Percentiles rank a stretch among this genome's conserved stretches.
Conservation (phyloP, 371 early-diverging fungal genomes). For the Rhizopus arrhizus region DNA sequence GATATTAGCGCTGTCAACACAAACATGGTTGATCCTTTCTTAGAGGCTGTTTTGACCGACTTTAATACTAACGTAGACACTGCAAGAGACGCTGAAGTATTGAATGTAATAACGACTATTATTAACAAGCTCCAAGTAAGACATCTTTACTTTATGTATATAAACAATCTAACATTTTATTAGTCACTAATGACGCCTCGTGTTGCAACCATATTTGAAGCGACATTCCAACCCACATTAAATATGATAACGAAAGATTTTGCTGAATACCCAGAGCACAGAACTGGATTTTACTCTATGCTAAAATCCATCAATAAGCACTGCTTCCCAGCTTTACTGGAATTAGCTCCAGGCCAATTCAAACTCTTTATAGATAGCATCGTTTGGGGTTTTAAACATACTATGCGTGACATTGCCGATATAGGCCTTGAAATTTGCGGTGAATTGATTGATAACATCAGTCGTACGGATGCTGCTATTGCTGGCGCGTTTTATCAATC, state of each 20-base stretch:
- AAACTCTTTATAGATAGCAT: slow-evolving; percentile 89
- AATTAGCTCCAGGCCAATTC: slow-evolving; percentile 82
- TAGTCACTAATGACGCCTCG: slow-evolving; percentile 77
- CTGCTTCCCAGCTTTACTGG: slow-evolving; percentile 90
- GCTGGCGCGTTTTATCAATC: slow-evolving; percentile 88
- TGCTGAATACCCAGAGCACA: slow-evolving; percentile 95
- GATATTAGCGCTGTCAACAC: slow-evolving; percentile 73
- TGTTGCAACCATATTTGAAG: slow-evolving; percentile 83
- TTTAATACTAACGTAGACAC: slow-evolving; percentile 84
- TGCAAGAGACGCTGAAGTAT: slow-evolving; percentile 92
- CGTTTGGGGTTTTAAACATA: slow-evolving; percentile 98
- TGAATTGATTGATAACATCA: slow-evolving; percentile 82
- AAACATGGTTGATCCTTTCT: slow-evolving; percentile 87
- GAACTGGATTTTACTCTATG: slow-evolving; percentile 90
- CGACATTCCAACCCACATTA: slow-evolving; percentile 93
- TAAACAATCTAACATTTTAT: background rate
- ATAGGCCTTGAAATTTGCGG: slow-evolving; percentile 81
- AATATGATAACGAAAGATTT: slow-evolving; percentile 98
- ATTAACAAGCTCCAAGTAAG: slow-evolving; percentile 76
- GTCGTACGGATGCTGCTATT: slow-evolving; percentile 71
- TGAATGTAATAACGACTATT: slow-evolving; percentile 86
- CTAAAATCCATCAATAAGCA: slow-evolving; percentile 81
- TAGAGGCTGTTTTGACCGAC: slow-evolving; percentile 89
- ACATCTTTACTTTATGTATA: slow-evolving; percentile 2
- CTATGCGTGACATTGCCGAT: slow-evolving; percentile 96